Evolutionary conservation across 176 grass and related monocot species (phyloP), one percentile per base, ranked within the genome.

Genomic region (Raddia distichophylla): DNA sequence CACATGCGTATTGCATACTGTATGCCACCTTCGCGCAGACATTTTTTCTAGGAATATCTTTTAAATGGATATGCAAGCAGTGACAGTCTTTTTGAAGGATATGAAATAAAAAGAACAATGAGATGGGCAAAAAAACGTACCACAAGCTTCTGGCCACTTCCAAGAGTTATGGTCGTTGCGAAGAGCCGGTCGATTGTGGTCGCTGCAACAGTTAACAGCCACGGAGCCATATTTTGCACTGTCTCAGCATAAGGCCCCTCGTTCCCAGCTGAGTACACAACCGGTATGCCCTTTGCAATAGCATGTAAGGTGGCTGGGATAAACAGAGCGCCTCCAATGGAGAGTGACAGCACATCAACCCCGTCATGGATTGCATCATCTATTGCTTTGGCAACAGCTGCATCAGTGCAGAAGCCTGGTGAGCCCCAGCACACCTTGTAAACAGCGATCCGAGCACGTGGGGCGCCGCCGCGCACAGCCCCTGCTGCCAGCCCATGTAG

Each of bases 201-300:
- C 1, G 90, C 90, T 3, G 40, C 90, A 4, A 88, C 85, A 2
- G 86, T 91, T 4, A 85, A 3, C n/a, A 91, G 27, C 90, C 90
- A 91, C 9, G 90, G 86, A 7, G 69, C 71, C 4, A 63, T 15
- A 57, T 88, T 86, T 0, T 8, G 3, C 6, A 91, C 72, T 4
- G 82, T 59, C 18, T 6, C 18, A 0, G 1, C 2, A 13, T 1
- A 0, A 7, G 90, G 90, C 2, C 90, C 90, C 1, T 20, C 13
- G 56, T 91, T 88, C 60, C 85, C 86, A 14, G 71, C 89, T 6
- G 89, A 88, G 45, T 69, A 84, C 10, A 79, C 77, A 42, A 91
- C 85, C 14, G 40, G 11, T 42, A 91, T 68, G 8, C 89, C 89
- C 16, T 64, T 76, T 7, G 18, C 22, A 15, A 60, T 81, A 0